These are phyloP conservation scores for Diplodia sapinea DNA, from an alignment of 2,329 filamentous ascomycete genomes.

Conservation along the genomic window DNA sequence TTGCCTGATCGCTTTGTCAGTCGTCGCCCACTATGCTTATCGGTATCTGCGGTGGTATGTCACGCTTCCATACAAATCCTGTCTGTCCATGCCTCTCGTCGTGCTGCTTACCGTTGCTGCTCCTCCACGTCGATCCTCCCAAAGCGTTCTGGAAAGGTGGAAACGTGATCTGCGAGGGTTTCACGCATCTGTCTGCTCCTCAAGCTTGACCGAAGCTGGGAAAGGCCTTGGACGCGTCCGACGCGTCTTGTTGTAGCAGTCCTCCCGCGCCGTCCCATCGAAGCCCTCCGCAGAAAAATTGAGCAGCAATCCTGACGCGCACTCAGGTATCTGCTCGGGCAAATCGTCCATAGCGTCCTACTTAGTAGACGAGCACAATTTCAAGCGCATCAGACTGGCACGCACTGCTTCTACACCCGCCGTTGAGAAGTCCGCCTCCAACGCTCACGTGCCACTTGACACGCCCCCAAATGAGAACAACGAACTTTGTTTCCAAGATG, in stretches of 20 bases:
- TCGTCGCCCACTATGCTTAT: conserved; percentile 66
- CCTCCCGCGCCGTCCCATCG: not conserved
- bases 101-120: not conserved
- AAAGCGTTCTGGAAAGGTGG: not conserved
- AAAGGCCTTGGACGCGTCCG: not conserved
- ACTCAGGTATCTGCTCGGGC: conserved; percentile 84
- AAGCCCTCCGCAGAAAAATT: not conserved
- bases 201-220: not conserved
- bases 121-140: not conserved
- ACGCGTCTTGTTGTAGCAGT: conserved; percentile 21
- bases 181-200: not conserved
- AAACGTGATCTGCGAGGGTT: not conserved
- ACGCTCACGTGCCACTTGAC: conserved; percentile 43
- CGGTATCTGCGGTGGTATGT: conserved; percentile 73
- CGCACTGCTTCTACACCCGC: conserved; percentile 45
- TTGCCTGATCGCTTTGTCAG: not conserved
- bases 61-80: not conserved
- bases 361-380: conserved; percentile 81
- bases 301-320: not conserved
- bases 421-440: conserved; percentile 52
- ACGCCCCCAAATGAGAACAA: conserved; percentile 33
- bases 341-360: conserved; percentile 90
- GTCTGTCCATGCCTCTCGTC: not conserved
- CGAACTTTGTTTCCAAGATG: conserved; percentile 52
- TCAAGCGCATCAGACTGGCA: conserved; percentile 72